Evolutionary conservation across 2,329 filamentous ascomycete genomes (phyloP).

Genomic region (Cladosporium sp.): DNA sequence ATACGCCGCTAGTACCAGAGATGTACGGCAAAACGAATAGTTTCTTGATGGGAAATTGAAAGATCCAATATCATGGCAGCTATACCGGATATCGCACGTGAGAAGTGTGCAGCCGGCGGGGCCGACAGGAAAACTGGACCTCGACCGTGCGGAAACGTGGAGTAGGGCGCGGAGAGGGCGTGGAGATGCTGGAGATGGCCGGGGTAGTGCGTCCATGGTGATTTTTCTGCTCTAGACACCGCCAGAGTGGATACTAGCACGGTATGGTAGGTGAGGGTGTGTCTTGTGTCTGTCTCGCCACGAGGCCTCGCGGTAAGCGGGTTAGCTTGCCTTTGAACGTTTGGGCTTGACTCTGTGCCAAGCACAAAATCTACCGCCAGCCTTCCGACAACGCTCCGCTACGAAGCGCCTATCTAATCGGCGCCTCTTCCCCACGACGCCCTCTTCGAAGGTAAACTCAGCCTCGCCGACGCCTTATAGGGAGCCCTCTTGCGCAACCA

Average conservation of each 20-base stretch:
- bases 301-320: slow-evolving; percentile 4
- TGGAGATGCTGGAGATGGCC: slow-evolving; percentile 4
- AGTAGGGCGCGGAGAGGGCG: not conserved
- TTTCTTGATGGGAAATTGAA: not conserved
- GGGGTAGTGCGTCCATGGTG: not conserved
- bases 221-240: not conserved
- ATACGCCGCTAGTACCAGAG: not conserved
- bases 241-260: not conserved
- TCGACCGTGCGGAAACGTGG: not conserved
- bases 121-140: not conserved
- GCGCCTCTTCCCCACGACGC: not conserved
- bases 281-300: not conserved
- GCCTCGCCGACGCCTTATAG: slow-evolving; percentile 11
- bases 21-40: not conserved
- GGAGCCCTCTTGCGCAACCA: not conserved
- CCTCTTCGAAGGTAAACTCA: slow-evolving; percentile 5
- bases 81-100: not conserved
- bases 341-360: not conserved
- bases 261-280: not conserved
- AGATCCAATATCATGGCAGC: not conserved
- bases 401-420: slow-evolving; percentile 3
- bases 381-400: not conserved
- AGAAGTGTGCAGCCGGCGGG: not conserved
- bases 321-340: not conserved
- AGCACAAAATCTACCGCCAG: not conserved